Evolutionary conservation across 108 stramenopile species (phyloP).

Genomic region (Poteriospumella lacustris): DNA sequence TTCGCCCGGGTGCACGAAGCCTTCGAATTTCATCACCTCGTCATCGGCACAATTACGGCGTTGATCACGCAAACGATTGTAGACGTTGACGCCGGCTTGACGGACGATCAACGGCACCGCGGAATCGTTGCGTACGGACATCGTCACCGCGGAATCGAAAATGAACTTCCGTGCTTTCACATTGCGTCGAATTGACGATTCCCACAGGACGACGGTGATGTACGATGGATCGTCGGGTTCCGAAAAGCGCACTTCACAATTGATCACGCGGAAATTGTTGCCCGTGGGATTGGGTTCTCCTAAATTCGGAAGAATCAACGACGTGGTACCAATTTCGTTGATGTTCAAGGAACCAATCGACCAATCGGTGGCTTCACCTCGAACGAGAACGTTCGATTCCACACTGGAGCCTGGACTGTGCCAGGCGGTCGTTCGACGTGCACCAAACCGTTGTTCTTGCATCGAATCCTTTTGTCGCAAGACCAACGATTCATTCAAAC

Average conservation of each 20-base stretch:
- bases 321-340: slow-evolving; percentile 6
- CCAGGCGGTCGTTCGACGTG: slow-evolving; percentile 1
- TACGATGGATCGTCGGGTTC: neutral
- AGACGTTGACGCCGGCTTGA: neutral
- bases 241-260: slow-evolving; percentile 5
- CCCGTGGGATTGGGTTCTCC: neutral
- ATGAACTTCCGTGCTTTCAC: neutral
- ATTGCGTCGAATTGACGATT: neutral
- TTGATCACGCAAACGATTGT: neutral
- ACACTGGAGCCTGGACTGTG: neutral
- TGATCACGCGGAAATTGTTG: neutral
- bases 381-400: neutral
- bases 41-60: too few relatives aligned
- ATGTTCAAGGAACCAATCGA: neutral
- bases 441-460: too few relatives aligned
- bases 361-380: neutral
- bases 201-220: slow-evolving; percentile 2
- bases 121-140: slow-evolving; percentile 2
- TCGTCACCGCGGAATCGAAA: neutral
- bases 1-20: neutral
- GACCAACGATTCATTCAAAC: neutral
- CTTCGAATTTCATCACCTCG: neutral
- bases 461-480: neutral
- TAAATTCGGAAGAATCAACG: neutral
- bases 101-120: neutral